Base-by-base conservation (phyloP, 495 filamentous ascomycete genomes). In the Aspergillus sparsus region DNA sequence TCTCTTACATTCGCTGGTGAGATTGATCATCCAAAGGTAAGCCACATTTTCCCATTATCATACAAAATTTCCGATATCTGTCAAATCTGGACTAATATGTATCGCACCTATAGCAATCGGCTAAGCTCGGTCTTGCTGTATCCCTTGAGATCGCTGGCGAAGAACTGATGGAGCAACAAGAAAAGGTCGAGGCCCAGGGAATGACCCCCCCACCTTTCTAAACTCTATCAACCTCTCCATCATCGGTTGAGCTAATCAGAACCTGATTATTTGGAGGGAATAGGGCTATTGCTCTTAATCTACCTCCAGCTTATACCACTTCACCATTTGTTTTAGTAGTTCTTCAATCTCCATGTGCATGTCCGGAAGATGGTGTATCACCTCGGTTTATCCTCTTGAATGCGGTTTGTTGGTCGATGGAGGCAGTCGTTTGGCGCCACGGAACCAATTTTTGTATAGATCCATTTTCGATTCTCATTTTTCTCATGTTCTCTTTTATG, bases 11-110 rank as follows among this genome's bases (percentile, higher is more conserved):
- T 99, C 75, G 89, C 93, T 45, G 94, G 92, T 65, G 95, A 99
- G 73, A 92, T 99, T 70, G 95, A 99, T 77, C 95, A 98, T 74
- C 81, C 84, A 63, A 94, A 94, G 83, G 94, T 98, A 84, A 74
- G 89, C 53, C 39, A 7, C 31, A 2, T 33, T 27, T 55, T 13
- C 33, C 59, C 33, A n/a, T 51, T 27, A 15, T 45, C 52, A 54
- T 51, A 41, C 36, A 15, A n/a, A 13, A 31, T 5, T 44, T 31
- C 55, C 35, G 32, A 36, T 9, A 16, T 32, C 57, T 53, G 47
- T 47, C 54, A 7, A 55, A 51, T 39, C 31, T 31, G 60, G 58
- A 51, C 62, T 68, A 49, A 68, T 53, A 52, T 15, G 44, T 55
- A 13, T 57, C 47, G 53, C 52, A 50, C 56, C 47, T 67, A 55